These are phyloP conservation scores for Mucor velutinosus DNA, from an alignment of 371 early-diverging fungal genomes.

Conservation along the genomic window DNA sequence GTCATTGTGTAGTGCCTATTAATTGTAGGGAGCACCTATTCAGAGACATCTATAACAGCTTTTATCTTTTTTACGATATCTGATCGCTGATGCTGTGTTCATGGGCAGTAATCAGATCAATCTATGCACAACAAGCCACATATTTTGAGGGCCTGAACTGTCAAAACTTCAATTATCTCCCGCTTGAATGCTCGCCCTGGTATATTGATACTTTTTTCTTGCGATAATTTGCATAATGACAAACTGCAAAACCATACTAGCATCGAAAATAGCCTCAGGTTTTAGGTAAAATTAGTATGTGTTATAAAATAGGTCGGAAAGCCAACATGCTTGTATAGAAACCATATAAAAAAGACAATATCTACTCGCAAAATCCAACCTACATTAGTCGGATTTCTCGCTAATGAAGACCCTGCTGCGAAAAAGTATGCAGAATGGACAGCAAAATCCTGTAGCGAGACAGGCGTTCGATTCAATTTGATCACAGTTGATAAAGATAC, in stretches of 20 bases:
- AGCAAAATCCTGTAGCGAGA: constrained; percentile 84
- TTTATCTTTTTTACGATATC: too few relatives aligned
- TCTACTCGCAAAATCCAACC: constrained; percentile 63
- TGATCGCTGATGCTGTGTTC: background rate
- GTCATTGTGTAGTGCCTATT: too few relatives aligned
- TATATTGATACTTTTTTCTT: background rate
- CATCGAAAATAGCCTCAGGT: constrained; percentile 56
- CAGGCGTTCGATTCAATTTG: constrained; percentile 90
- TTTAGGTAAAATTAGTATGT: constrained; percentile 47
- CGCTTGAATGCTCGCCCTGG: background rate
- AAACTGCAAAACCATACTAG: constrained; percentile 58
- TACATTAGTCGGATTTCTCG: constrained; percentile 89
- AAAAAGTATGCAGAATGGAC: constrained; percentile 89
- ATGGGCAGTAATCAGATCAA: background rate
- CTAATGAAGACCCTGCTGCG: constrained; percentile 94
- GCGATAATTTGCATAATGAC: constrained; percentile 6
- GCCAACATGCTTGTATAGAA: constrained; percentile 33
- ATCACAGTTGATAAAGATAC: constrained; percentile 77
- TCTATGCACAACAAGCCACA: background rate
- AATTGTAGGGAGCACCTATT: too few relatives aligned
- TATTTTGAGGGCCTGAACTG: background rate
- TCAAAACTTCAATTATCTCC: background rate
- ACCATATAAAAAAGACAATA: constrained; percentile 73
- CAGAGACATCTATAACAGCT: too few relatives aligned
- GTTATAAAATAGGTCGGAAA: too few relatives aligned